These are phyloP conservation scores for Cajanus cajan DNA, from an alignment of 306 rosid genomes.

Conservation along the genomic window DNA sequence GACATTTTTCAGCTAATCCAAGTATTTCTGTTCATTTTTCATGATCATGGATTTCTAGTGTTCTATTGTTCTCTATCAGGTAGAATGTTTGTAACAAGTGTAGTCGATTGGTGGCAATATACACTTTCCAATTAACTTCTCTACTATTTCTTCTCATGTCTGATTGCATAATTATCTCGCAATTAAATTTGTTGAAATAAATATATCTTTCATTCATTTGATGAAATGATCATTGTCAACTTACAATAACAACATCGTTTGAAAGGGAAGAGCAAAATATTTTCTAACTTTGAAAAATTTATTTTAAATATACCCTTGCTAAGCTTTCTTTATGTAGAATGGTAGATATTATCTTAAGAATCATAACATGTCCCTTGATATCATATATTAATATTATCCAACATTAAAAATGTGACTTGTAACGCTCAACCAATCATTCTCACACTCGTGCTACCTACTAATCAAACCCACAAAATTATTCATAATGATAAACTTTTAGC, in stretches of 20 bases:
- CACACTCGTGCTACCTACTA: background rate
- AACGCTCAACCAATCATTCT: background rate
- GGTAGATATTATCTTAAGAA: background rate
- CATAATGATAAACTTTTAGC: background rate
- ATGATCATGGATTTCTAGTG: background rate
- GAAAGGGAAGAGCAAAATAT: background rate
- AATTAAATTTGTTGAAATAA: constrained; percentile 59
- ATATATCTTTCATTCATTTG: constrained; percentile 56
- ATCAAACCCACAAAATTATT: background rate
- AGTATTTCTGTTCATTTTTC: background rate
- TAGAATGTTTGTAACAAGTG: background rate
- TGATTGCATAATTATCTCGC: constrained; percentile 29
- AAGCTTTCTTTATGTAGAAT: background rate
- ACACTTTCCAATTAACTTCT: constrained; percentile 41
- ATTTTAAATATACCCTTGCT: background rate
- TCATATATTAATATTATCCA: background rate
- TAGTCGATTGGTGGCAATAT: background rate
- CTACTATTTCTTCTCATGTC: constrained; percentile 26
- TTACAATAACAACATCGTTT: background rate
- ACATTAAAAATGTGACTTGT: background rate
- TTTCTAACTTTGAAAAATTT: background rate
- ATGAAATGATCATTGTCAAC: constrained; percentile 18
- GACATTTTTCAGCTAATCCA: background rate
- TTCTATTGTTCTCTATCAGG: background rate
- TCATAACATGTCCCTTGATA: background rate